Evolutionary conservation across 176 grass and related monocot genomes (phyloP).

Genomic region (Miscanthus lutarioriparius): DNA sequence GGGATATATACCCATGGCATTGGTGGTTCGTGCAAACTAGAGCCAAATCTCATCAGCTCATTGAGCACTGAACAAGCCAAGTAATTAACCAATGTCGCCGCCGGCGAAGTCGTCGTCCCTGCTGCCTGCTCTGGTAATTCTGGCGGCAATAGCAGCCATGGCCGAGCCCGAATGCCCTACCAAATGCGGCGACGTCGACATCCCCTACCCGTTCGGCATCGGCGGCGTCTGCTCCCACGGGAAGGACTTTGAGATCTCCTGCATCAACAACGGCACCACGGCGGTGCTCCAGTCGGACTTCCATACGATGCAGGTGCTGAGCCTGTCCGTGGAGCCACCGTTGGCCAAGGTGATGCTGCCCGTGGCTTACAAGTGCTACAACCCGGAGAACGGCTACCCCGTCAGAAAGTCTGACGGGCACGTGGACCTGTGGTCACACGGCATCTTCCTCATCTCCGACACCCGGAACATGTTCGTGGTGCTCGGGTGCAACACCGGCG

Average conservation of each 20-base stretch:
- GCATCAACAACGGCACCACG: neutral
- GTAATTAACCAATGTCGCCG: neutral
- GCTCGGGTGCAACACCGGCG: conserved; percentile 3
- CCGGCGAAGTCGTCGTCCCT: neutral
- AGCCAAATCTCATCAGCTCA: neutral
- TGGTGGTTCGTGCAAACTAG: neutral
- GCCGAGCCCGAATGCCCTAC: neutral
- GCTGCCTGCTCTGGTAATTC: neutral
- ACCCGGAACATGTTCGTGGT: neutral
- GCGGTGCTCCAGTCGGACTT: neutral
- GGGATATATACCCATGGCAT: neutral
- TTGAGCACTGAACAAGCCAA: too few relatives aligned
- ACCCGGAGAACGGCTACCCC: neutral
- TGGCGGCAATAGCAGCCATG: neutral
- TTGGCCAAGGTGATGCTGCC: conserved; percentile 5
- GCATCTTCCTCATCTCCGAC: neutral
- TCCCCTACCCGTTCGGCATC: conserved; percentile 28
- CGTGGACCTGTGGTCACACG: neutral
- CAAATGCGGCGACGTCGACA: conserved; percentile 5
- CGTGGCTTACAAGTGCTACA: conserved; percentile 3
- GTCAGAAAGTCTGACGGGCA: neutral
- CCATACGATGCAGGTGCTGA: neutral
- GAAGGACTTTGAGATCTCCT: conserved; percentile 7
- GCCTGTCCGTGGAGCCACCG: neutral
- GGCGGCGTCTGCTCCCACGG: neutral